Evolutionary conservation across 2,329 filamentous ascomycete species (phyloP).

Genomic region (Pestalotiopsis sp.): DNA sequence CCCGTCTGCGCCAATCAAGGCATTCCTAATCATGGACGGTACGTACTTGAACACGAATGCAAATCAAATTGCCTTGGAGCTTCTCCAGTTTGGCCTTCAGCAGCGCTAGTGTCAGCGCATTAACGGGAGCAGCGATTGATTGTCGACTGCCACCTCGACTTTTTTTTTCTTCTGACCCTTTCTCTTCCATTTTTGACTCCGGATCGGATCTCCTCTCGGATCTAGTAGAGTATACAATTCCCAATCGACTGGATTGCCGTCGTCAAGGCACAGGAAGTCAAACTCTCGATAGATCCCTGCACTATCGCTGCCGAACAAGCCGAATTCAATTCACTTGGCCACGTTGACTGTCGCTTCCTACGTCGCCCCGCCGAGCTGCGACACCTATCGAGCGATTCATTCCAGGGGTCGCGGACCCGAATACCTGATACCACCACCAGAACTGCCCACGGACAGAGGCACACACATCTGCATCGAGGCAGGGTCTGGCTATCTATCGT

Average conservation of each 20-base stretch:
- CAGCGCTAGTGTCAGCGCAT: not conserved
- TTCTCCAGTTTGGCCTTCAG: not conserved
- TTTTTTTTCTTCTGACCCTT: not conserved
- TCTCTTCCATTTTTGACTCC: not conserved
- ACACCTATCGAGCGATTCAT: constrained; percentile 4
- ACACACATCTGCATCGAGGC: not conserved
- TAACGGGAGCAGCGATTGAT: not conserved
- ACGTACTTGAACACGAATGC: not conserved
- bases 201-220: not conserved
- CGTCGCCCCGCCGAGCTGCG: constrained; percentile 6
- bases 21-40: not conserved
- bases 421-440: not conserved
- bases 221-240: not conserved
- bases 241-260: not conserved
- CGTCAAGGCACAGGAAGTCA: not conserved
- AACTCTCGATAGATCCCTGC: not conserved
- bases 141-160: not conserved
- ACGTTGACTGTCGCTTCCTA: constrained; percentile 8
- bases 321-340: not conserved
- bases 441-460: not conserved
- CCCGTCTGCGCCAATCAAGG: not conserved
- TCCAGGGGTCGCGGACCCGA: constrained; percentile 9
- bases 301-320: not conserved
- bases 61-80: not conserved
- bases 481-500: not conserved